Evolutionary conservation across 768 basidiomycete genomes (phyloP).

Genomic region (Suillus fuscotomentosus): DNA sequence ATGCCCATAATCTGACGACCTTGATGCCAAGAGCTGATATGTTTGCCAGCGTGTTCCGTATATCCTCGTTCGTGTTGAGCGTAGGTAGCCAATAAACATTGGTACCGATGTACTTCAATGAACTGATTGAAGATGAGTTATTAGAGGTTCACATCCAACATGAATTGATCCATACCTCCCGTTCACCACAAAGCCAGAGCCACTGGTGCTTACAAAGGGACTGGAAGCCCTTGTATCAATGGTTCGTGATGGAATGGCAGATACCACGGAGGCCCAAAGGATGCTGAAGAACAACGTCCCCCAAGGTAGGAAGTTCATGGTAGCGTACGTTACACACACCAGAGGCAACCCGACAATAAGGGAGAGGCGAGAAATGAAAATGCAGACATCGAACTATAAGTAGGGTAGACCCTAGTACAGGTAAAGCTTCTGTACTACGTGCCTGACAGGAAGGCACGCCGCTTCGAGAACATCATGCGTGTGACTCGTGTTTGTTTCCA

Average conservation of each 20-base stretch:
- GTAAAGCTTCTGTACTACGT: constrained; percentile 16
- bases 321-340: constrained; percentile 12
- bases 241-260: constrained; percentile 33
- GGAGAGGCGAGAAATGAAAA: constrained; percentile 3
- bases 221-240: constrained; percentile 28
- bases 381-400: constrained; percentile 17
- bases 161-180: constrained; percentile 40
- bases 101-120: constrained; percentile 49
- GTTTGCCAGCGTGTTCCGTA: constrained; percentile 54
- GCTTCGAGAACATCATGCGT: constrained; percentile 9
- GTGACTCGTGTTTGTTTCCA: background rate
- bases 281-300: constrained; percentile 25
- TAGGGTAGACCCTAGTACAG: background rate
- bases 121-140: constrained; percentile 31
- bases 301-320: constrained; percentile 36
- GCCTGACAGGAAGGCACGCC: constrained; percentile 7
- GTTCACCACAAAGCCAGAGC: constrained; percentile 51
- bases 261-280: constrained; percentile 29
- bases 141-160: constrained; percentile 14
- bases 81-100: constrained; percentile 67
- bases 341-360: background rate
- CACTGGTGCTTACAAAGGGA: constrained; percentile 45
- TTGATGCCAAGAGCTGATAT: constrained; percentile 56
- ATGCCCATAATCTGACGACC: constrained; percentile 69
- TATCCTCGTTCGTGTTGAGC: constrained; percentile 54